phyloP scores from a whole-genome alignment of 495 filamentous ascomycete species.

The Bacidia rubella region DNA sequence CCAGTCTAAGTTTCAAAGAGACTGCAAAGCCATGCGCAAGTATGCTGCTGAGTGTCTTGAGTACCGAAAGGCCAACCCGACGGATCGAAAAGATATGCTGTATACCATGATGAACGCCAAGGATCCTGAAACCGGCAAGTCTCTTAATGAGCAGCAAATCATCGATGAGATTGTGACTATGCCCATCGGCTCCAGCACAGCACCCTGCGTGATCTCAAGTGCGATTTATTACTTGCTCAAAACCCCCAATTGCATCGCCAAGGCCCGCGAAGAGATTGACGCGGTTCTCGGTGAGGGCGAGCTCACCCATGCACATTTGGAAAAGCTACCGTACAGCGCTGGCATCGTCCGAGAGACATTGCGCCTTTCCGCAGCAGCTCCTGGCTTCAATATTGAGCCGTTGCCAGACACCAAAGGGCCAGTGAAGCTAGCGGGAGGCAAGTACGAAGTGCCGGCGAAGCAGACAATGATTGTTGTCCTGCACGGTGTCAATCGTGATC shows the following conservation, averaged over 20 bases:
- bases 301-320: constrained; percentile 42
- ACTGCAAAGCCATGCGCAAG: constrained; percentile 44
- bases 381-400: constrained; percentile 45
- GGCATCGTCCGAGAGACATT: constrained; percentile 61
- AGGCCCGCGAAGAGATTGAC: constrained; percentile 32
- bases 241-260: constrained; percentile 24
- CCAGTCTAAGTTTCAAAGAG: constrained; percentile 35
- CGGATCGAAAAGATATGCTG: constrained; percentile 53
- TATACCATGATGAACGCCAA: constrained; percentile 53
- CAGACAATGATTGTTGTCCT: constrained; percentile 51
- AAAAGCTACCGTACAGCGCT: constrained; percentile 48
- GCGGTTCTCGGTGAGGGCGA: constrained; percentile 23
- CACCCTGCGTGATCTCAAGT: constrained; percentile 32
- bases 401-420: constrained; percentile 34
- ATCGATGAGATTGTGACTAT: constrained; percentile 51
- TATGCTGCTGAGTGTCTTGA: constrained; percentile 46
- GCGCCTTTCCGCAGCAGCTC: constrained; percentile 52
- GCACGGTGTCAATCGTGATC: constrained; percentile 53
- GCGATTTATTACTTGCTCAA: constrained; percentile 33
- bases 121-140: constrained; percentile 52
- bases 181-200: constrained; percentile 33
- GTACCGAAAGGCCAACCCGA: constrained; percentile 37
- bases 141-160: constrained; percentile 45
- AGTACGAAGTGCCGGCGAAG: constrained; percentile 49
- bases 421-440: constrained; percentile 42